A percentile compares a stretch with the other conserved stretches of the same genome.
These are phyloP conservation scores for Lachnellula hyalina DNA, from an alignment of 2,329 filamentous ascomycete genomes.

Conservation along the genomic window DNA sequence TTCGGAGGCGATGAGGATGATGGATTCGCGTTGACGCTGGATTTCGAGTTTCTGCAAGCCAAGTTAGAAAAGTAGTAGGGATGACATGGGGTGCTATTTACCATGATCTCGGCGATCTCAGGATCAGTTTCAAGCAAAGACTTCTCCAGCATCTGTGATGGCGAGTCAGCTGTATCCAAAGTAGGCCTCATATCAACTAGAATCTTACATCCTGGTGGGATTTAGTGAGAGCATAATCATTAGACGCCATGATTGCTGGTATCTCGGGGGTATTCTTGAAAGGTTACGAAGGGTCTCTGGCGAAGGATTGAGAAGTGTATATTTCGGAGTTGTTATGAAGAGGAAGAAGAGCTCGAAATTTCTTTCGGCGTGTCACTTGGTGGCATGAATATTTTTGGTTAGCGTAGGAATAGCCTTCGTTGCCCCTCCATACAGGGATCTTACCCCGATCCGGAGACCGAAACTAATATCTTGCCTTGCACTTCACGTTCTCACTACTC, in stretches of 20 bases:
- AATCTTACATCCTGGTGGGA: slow-evolving; percentile 58
- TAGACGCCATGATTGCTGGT: slow-evolving; percentile 20
- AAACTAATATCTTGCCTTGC: too few relatives aligned
- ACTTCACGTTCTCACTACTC: too few relatives aligned
- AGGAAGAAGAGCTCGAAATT: too few relatives aligned
- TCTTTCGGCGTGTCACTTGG: too few relatives aligned
- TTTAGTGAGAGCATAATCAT: slow-evolving; percentile 56
- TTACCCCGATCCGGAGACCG: too few relatives aligned
- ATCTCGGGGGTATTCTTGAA: too few relatives aligned
- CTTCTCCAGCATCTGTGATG: slow-evolving; percentile 83
- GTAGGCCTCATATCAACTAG: background rate
- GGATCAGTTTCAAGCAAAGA: slow-evolving; percentile 86
- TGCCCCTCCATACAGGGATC: too few relatives aligned
- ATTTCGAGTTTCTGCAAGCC: slow-evolving; percentile 73
- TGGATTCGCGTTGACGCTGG: slow-evolving; percentile 95
- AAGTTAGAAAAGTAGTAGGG: slow-evolving; percentile 6
- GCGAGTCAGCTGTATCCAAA: slow-evolving; percentile 33
- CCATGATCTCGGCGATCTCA: slow-evolving; percentile 96
- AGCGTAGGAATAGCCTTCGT: too few relatives aligned
- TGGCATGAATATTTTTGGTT: too few relatives aligned
- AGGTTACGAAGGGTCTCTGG: too few relatives aligned
- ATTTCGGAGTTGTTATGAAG: too few relatives aligned
- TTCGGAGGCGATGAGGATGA: slow-evolving; percentile 97
- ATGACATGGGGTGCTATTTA: slow-evolving; percentile 41
- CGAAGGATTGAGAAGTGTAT: too few relatives aligned